phyloP scores from a whole-genome alignment of 139 green algal species.

The Chlorella ohadii region DNA sequence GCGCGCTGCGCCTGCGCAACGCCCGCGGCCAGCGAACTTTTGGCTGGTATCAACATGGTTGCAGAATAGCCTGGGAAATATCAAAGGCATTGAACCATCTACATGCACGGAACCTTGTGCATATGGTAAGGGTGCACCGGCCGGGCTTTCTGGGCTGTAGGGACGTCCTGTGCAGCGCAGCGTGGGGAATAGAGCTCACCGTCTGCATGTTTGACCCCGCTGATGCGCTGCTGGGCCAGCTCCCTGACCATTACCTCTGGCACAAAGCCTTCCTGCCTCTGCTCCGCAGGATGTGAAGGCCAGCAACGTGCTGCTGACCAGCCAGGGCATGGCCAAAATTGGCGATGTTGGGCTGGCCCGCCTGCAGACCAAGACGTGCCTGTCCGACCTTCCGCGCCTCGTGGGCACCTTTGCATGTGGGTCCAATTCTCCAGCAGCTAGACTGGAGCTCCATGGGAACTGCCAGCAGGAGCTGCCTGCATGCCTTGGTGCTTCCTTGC shows the following conservation, averaged over 20 bases:
- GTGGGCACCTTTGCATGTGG: conserved; percentile 26
- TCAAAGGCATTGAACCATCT: conserved; percentile 1
- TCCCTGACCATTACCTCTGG: too few species aligned
- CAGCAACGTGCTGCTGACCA: conserved; percentile 35
- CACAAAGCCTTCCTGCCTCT: too few species aligned
- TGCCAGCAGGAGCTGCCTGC: too few species aligned
- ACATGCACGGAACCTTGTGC: not conserved
- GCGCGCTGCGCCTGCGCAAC: not conserved
- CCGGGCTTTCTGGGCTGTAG: too few species aligned
- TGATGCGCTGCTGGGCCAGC: too few species aligned
- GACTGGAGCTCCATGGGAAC: too few species aligned
- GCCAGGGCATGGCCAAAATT: conserved; percentile 37
- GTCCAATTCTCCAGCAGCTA: too few species aligned
- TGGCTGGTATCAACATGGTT: not conserved
- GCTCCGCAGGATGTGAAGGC: not conserved
- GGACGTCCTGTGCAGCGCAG: too few species aligned
- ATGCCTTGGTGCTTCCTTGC: too few species aligned
- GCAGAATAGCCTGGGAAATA: not conserved
- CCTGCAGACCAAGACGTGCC: conserved; percentile 1
- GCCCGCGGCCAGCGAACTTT: not conserved
- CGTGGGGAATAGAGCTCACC: too few species aligned
- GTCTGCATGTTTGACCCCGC: too few species aligned
- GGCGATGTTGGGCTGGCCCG: conserved; percentile 43
- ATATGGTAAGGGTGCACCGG: not conserved
- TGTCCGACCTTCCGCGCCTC: not conserved